phyloP scores from a whole-genome alignment of 768 basidiomycete species.

The Pholiota microspora region DNA sequence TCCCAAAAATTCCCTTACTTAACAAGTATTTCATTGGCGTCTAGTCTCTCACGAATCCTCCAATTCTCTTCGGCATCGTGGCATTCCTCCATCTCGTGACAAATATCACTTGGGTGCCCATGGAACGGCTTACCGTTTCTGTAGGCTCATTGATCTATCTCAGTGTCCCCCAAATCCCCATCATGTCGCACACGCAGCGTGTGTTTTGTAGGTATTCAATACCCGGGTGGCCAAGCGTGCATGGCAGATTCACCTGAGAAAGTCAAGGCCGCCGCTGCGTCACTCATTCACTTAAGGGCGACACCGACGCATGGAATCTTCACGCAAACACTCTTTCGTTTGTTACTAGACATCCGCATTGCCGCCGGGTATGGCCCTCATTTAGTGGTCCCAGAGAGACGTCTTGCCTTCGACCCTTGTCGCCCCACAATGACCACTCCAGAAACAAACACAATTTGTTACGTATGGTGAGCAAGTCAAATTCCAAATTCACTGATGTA shows the following conservation, averaged over 20 bases:
- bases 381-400: neutral
- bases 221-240: slow-evolving; percentile 2
- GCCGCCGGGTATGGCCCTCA: slow-evolving; percentile 6
- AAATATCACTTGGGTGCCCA: neutral
- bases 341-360: slow-evolving; percentile 5
- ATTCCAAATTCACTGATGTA: neutral
- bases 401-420: neutral
- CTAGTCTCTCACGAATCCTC: slow-evolving; percentile 1
- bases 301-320: neutral
- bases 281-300: neutral
- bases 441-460: neutral
- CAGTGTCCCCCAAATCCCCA: slow-evolving; percentile 1
- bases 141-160: neutral
- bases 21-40: no score
- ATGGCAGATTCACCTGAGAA: neutral
- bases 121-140: neutral
- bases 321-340: neutral
- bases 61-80: slow-evolving; percentile 19
- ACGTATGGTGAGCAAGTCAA: neutral
- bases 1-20: neutral
- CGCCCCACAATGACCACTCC: neutral
- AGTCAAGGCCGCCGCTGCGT: slow-evolving; percentile 3
- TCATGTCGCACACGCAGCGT: neutral
- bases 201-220: neutral
- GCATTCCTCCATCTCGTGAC: slow-evolving; percentile 16